Conservation (phyloP, 2,329 filamentous ascomycete species). For the Pseudogymnoascus sp. region DNA sequence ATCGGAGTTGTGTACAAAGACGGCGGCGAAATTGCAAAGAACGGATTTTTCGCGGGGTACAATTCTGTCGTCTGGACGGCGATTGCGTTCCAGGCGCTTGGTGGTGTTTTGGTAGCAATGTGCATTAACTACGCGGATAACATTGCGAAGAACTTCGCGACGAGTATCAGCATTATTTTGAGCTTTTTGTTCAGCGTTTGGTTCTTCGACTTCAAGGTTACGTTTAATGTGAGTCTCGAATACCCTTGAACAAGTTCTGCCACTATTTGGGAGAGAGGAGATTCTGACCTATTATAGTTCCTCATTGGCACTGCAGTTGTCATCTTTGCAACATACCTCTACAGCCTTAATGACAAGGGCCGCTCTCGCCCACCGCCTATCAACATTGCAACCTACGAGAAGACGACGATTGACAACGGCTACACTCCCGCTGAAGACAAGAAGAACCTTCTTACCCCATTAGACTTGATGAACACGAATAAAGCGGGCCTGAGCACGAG, state of each 20-base stretch:
- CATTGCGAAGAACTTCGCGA: conserved; percentile 90
- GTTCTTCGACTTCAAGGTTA: conserved; percentile 76
- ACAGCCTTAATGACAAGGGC: conserved; percentile 60
- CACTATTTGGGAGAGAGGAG: not conserved
- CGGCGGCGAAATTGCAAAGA: conserved; percentile 71
- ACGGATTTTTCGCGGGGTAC: conserved; percentile 92
- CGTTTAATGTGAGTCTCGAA: conserved; percentile 55
- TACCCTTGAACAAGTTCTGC: not conserved
- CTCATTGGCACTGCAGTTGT: conserved; percentile 73
- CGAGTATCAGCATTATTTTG: conserved; percentile 83
- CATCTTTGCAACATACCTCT: conserved; percentile 76
- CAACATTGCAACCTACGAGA: conserved; percentile 69
- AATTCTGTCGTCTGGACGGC: conserved; percentile 87
- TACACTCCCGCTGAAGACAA: conserved; percentile 23
- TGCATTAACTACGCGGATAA: conserved; percentile 81
- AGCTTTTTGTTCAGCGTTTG: conserved; percentile 79
- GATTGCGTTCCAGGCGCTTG: conserved; percentile 73
- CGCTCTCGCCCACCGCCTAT: conserved; percentile 58
- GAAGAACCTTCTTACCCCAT: conserved; percentile 5
- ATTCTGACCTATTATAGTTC: conserved; percentile 51
- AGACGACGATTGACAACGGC: conserved; percentile 39
- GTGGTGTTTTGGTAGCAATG: conserved; percentile 76
- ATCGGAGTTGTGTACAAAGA: conserved; percentile 84
- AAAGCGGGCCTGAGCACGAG: conserved; percentile 47
- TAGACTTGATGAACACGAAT: conserved; percentile 28